Evolutionary conservation across 495 filamentous ascomycete genomes (phyloP).

Genomic region (Trichoderma asperelloides): DNA sequence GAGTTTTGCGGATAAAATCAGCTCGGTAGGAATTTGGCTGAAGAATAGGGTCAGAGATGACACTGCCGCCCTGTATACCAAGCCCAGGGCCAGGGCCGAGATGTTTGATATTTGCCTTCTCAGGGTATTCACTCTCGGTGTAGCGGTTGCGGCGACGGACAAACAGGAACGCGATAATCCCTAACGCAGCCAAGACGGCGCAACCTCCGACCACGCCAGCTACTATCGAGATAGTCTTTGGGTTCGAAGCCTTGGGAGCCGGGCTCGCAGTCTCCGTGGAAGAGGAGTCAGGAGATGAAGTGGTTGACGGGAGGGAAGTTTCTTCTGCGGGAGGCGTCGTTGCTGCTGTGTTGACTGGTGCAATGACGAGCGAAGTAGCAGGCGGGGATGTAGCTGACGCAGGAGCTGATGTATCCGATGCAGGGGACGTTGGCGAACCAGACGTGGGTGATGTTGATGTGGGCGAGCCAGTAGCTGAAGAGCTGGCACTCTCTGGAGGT

Average conservation of each 20-base stretch:
- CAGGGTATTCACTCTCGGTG: conserved; percentile 10
- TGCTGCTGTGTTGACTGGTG: conserved; percentile 9
- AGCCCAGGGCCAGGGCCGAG: conserved; percentile 34
- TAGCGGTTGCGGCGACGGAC: conserved; percentile 18
- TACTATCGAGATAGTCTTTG: conserved; percentile 22
- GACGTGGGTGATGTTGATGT: conserved; percentile 15
- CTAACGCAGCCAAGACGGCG: conserved; percentile 18
- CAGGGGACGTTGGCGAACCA: conserved; percentile 18
- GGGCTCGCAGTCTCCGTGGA: conserved; percentile 18
- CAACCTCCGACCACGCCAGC: conserved; percentile 24
- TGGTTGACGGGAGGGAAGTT: background rate
- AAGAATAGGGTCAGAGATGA: conserved; percentile 35
- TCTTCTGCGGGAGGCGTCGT: background rate
- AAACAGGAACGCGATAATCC: conserved; percentile 14
- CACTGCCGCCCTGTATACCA: conserved; percentile 24
- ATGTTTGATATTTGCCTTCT: conserved; percentile 27
- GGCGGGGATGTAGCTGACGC: background rate
- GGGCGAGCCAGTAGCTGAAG: background rate
- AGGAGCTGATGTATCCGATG: conserved; percentile 20
- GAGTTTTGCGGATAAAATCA: conserved; percentile 30
- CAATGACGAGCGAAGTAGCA: conserved; percentile 14
- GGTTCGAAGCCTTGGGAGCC: conserved; percentile 15
- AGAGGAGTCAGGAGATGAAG: conserved; percentile 13
- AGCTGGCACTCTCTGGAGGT: conserved; percentile 16
- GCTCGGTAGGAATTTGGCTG: conserved; percentile 22